A percentile compares a stretch with the other conserved stretches of the same genome.
Conservation (phyloP, 352 stramenopile genomes). For the Globisporangium polare region DNA sequence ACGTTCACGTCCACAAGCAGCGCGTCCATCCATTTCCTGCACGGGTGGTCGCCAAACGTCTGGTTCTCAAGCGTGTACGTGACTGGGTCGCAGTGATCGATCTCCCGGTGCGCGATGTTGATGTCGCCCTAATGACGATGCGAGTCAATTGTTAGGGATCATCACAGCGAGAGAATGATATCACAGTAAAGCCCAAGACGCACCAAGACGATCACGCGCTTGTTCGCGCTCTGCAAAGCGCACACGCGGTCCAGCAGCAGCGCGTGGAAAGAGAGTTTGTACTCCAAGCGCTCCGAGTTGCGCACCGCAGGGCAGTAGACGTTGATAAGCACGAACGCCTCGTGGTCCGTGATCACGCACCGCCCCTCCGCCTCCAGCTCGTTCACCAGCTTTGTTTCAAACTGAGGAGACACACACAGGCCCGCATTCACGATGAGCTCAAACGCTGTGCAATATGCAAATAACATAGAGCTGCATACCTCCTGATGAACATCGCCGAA, state of each 20-base stretch:
- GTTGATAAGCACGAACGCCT: conserved; percentile 88
- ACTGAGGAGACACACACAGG: conserved; percentile 14
- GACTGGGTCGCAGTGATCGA: conserved; percentile 72
- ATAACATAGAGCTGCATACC: too few relatives aligned
- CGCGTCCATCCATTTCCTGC: conserved; percentile 60
- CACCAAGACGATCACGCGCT: conserved; percentile 67
- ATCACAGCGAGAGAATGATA: background rate
- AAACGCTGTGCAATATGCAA: too few relatives aligned
- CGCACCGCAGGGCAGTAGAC: conserved; percentile 82
- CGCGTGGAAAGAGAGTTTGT: conserved; percentile 82
- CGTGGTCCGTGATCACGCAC: conserved; percentile 85
- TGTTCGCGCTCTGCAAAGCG: conserved; percentile 40
- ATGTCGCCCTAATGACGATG: conserved; percentile 59
- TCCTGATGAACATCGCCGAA: conserved; percentile 42
- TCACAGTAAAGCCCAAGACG: background rate
- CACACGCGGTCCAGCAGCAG: conserved; percentile 64
- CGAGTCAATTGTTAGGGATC: background rate
- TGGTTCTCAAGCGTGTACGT: conserved; percentile 20
- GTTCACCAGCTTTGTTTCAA: conserved; percentile 47
- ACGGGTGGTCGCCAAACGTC: conserved; percentile 59
- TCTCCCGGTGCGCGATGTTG: conserved; percentile 74
- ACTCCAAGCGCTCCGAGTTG: conserved; percentile 70
- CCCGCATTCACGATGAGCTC: background rate
- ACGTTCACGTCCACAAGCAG: conserved; percentile 10
- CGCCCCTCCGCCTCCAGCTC: conserved; percentile 78